Percentiles rank a stretch among this genome's conserved stretches.
Conservation (phyloP, 257 asterid genomes). For the Nicotiana tomentosiformis region DNA sequence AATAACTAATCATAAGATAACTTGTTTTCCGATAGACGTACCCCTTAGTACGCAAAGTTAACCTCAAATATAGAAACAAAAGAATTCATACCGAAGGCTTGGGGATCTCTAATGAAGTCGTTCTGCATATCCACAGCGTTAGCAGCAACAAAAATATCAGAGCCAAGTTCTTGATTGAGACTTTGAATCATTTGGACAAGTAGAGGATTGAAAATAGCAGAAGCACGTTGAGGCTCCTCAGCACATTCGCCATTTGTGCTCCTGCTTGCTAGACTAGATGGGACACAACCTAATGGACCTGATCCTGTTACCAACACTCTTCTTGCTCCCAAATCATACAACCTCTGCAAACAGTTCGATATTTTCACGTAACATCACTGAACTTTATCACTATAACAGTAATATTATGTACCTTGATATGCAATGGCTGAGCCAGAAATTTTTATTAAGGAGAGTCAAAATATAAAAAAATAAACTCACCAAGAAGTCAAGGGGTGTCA, state of each 20-base stretch:
- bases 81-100: conserved; percentile 40
- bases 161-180: conserved; percentile 50
- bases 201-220: conserved; percentile 60
- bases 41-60: too few species aligned
- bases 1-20: too few species aligned
- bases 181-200: conserved; percentile 43
- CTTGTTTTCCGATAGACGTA: too few species aligned
- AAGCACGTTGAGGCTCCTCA: conserved; percentile 57
- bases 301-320: conserved; percentile 83
- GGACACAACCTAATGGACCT: conserved; percentile 92
- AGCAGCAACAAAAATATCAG: conserved; percentile 54
- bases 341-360: conserved; percentile 34
- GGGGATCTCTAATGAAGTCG: conserved; percentile 67
- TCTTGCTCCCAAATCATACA: conserved; percentile 56
- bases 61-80: too few species aligned
- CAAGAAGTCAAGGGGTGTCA: too few species aligned
- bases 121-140: conserved; percentile 51
- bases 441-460: too few species aligned
- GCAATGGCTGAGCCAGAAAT: too few species aligned
- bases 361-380: too few species aligned
- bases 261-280: conserved; percentile 62
- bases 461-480: too few species aligned
- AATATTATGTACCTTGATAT: too few species aligned
- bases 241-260: conserved; percentile 67
- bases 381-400: too few species aligned